Evolutionary conservation across 164 flowering plant genomes (phyloP).

Genomic region (Chloranthus sessilifolius): DNA sequence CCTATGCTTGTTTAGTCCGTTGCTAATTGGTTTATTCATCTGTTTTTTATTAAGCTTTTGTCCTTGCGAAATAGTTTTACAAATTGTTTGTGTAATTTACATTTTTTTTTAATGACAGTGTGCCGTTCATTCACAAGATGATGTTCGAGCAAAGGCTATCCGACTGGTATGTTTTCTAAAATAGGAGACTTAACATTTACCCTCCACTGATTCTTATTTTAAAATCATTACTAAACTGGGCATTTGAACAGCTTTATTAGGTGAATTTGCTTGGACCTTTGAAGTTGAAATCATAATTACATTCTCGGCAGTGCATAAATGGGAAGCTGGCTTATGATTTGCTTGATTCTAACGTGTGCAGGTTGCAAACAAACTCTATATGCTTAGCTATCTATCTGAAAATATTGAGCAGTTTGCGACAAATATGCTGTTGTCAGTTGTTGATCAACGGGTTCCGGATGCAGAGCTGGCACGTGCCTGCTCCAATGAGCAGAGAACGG

Average conservation of each 20-base stretch:
- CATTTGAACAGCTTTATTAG: not conserved
- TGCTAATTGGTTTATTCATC: too few species aligned
- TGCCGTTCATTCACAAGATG: constrained; percentile 83
- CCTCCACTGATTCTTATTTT: not conserved
- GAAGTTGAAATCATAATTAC: not conserved
- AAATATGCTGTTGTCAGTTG: constrained; percentile 66
- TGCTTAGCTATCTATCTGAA: constrained; percentile 46
- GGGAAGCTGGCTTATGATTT: not conserved
- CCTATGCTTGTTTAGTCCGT: too few species aligned
- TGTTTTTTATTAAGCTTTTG: too few species aligned
- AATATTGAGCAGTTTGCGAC: constrained; percentile 79
- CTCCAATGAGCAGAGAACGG: constrained; percentile 35
- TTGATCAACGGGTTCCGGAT: constrained; percentile 43
- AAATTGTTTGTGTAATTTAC: too few species aligned
- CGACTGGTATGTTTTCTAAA: constrained; percentile 59
- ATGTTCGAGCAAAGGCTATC: constrained; percentile 83
- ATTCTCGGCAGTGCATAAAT: not conserved
- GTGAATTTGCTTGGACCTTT: not conserved
- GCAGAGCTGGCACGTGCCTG: constrained; percentile 32
- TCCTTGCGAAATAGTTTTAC: too few species aligned
- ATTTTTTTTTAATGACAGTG: constrained; percentile 55
- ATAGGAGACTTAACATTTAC: not conserved
- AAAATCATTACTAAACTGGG: not conserved
- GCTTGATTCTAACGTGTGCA: constrained; percentile 18
- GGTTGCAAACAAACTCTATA: constrained; percentile 95